Evolutionary conservation across 495 filamentous ascomycete species (phyloP).

Genomic region (Neurospora sp.): DNA sequence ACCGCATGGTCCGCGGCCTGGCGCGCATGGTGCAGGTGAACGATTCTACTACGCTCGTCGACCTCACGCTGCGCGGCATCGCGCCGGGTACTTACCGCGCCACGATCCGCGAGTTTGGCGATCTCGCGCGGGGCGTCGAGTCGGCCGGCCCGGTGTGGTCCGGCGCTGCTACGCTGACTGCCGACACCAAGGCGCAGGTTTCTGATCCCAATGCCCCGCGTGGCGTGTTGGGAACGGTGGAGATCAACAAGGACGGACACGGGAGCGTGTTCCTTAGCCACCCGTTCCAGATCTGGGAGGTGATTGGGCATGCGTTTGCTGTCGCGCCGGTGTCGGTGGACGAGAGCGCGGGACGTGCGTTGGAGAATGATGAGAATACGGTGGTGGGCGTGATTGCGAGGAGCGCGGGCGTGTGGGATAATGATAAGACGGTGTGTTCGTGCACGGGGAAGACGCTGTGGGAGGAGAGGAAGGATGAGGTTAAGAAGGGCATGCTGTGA

Average conservation of each 20-base stretch:
- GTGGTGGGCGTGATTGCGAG: slow-evolving; percentile 87
- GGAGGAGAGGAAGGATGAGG: slow-evolving; percentile 90
- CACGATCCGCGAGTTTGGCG: slow-evolving; percentile 75
- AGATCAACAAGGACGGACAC: slow-evolving; percentile 56
- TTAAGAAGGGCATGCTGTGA: slow-evolving; percentile 75
- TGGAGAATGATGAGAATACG: slow-evolving; percentile 67
- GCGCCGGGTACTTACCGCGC: slow-evolving; percentile 70
- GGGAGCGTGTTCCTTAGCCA: slow-evolving; percentile 72
- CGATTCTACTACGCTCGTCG: slow-evolving; percentile 66
- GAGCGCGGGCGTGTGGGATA: slow-evolving; percentile 95
- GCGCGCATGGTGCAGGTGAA: slow-evolving; percentile 75
- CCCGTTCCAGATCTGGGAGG: slow-evolving; percentile 82
- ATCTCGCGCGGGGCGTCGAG: slow-evolving; percentile 72
- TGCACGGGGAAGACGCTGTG: slow-evolving; percentile 97
- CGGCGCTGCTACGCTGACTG: slow-evolving; percentile 6
- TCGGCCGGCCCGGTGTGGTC: slow-evolving; percentile 82
- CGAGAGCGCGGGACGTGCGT: slow-evolving; percentile 37
- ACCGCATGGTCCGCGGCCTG: slow-evolving; percentile 55
- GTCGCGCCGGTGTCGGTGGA: slow-evolving; percentile 65
- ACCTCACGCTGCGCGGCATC: slow-evolving; percentile 82
- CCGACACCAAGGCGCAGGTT: slow-evolving; percentile 7
- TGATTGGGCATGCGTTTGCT: slow-evolving; percentile 85
- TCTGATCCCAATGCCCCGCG: slow-evolving; percentile 24
- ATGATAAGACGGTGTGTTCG: slow-evolving; percentile 90
- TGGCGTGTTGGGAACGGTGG: slow-evolving; percentile 63